Percentiles rank a stretch among this genome's conserved stretches.
These are phyloP conservation scores for Symbiodinium natans DNA, from an alignment of 73 alveolate genomes.

Conservation along the genomic window DNA sequence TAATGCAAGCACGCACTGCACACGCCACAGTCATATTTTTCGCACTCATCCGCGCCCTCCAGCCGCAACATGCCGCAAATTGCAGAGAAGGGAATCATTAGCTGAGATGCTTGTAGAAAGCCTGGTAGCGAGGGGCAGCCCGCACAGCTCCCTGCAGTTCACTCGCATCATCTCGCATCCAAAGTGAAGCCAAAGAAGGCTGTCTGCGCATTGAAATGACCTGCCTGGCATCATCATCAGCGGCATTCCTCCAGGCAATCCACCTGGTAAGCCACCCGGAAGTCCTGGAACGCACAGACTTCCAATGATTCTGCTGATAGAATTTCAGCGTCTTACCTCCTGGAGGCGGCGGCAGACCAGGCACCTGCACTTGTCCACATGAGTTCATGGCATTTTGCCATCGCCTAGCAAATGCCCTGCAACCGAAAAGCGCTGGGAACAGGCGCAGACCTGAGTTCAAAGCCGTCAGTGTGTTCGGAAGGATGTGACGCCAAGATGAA, in stretches of 20 bases:
- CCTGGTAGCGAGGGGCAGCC: constrained; percentile 2
- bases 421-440: not conserved
- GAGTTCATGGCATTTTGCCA: no score
- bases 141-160: not conserved
- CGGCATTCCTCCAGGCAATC: not conserved
- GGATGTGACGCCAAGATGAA: no score
- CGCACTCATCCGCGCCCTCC: no score
- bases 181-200: not conserved
- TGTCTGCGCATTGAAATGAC: not conserved
- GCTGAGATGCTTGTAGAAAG: not conserved
- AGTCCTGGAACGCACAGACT: not conserved
- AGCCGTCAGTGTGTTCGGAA: not conserved
- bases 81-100: not conserved
- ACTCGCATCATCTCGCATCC: no score
- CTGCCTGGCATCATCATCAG: constrained; percentile 10
- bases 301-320: no score
- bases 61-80: no score
- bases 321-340: not conserved
- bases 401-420: no score
- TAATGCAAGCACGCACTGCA: no score
- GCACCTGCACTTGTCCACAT: not conserved
- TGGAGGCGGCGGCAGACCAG: not conserved
- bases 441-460: not conserved
- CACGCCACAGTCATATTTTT: no score
- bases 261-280: constrained; percentile 5